Conservation (phyloP, 73 alveolate genomes). For the Stentor coeruleus region DNA sequence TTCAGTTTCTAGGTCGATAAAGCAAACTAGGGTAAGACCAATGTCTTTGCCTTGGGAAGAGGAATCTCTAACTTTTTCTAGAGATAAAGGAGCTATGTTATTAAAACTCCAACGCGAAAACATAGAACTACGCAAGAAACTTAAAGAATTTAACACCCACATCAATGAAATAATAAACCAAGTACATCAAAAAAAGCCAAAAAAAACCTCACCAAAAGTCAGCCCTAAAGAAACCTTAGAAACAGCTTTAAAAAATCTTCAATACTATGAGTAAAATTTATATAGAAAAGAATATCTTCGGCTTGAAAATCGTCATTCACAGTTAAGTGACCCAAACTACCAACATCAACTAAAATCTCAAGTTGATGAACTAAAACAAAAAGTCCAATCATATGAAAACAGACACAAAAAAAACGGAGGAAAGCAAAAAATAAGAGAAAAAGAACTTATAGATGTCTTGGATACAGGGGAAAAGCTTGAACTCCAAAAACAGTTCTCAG, state of each 20-base stretch:
- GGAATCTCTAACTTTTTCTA: slow-evolving; percentile 8
- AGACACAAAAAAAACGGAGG: neutral
- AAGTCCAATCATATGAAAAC: neutral
- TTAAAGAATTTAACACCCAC: neutral
- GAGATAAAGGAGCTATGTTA: neutral
- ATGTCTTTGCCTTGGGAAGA: slow-evolving; percentile 21
- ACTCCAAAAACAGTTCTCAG: neutral
- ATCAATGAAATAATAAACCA: neutral
- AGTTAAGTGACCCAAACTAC: neutral
- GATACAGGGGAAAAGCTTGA: slow-evolving; percentile 7
- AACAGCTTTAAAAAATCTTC: slow-evolving; percentile 3
- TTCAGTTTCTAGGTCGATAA: neutral
- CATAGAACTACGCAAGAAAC: neutral
- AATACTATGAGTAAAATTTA: slow-evolving; percentile 6
- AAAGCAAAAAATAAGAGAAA: neutral
- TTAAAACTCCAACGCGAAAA: slow-evolving; percentile 10
- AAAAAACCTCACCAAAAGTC: neutral
- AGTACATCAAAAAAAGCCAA: neutral
- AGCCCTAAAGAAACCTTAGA: neutral
- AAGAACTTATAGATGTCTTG: neutral
- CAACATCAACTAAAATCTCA: neutral
- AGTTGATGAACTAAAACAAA: neutral
- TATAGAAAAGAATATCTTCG: neutral
- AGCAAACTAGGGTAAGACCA: neutral
- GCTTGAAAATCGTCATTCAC: neutral